These are phyloP conservation scores for Phaffia australis DNA, from an alignment of 768 basidiomycete species.

Conservation along the genomic window DNA sequence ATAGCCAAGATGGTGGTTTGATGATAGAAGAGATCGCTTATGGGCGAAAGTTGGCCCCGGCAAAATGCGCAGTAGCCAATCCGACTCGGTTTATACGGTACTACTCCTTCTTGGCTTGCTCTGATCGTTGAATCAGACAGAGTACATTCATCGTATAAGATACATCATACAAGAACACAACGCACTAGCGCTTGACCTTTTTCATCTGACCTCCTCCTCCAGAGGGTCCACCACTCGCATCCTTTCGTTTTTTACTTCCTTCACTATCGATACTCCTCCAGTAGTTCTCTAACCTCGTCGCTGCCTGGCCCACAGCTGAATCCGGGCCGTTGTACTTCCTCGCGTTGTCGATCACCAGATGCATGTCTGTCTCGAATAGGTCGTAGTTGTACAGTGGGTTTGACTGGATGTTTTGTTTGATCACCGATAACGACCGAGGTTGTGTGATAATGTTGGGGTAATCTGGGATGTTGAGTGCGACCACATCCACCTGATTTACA, in stretches of 20 bases:
- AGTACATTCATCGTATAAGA: no score
- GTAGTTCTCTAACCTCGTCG: constrained; percentile 11
- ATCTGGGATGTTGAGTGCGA: constrained; percentile 19
- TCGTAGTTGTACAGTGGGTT: constrained; percentile 17
- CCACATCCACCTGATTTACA: constrained; percentile 15
- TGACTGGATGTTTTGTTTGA: constrained; percentile 12
- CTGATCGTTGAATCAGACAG: no score
- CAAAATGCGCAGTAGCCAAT: no score
- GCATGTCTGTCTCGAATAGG: constrained; percentile 21
- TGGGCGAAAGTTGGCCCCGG: no score
- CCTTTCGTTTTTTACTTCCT: not conserved
- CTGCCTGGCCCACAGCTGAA: constrained; percentile 10
- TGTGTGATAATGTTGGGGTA: constrained; percentile 18
- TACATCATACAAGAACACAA: no score
- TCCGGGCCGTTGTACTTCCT: constrained; percentile 24
- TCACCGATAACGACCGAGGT: constrained; percentile 23
- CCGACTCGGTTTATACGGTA: no score
- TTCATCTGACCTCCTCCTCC: not conserved
- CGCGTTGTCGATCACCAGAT: constrained; percentile 24
- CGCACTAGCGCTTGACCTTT: not conserved
- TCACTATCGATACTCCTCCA: constrained; percentile 13
- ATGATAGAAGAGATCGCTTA: no score
- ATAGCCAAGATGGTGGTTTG: no score
- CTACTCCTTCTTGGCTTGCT: no score
- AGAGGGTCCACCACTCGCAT: not conserved